Base-by-base conservation (phyloP, 2,329 filamentous ascomycete species). In the Graphilbum sp. region DNA sequence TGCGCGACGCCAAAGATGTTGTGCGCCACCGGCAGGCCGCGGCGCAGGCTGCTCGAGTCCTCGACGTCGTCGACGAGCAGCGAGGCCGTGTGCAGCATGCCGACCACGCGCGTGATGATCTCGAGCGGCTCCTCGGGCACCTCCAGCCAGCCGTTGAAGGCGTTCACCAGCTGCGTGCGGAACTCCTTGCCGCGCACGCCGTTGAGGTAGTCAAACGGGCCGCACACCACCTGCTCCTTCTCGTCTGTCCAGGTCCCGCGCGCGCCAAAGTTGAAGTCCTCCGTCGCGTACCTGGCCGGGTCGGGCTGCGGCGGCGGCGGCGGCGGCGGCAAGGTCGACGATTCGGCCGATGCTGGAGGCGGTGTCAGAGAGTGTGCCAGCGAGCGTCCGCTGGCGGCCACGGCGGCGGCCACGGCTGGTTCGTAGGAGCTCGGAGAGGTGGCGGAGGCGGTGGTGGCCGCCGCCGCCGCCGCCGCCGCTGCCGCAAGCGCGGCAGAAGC, bases 41-140 rank as follows among this genome's bases (percentile, higher is more conserved):
- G 72, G 31, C 85, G 77, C 21, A 92, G 67, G 44, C 75, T 59
- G 2, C 80, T 86, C 32, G 46, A 49, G 59, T 93, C 85, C 61
- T 93, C 82, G 7, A 93, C 84, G 55, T 93, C 86, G 58, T 93
- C 85, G 40, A 92, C 73, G 19, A 92, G 71, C 39, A 92, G 63
- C 4, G 81, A 87, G 3, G 84, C 77, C 30, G 84, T 88, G 58
- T 92, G 84, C 34, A 92, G 67, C 81, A 88, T 88, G 48, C 78
- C 79, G 11, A 92, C 73, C 4, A 86, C 81, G 43, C 72, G 74
- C 21, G 79, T 87, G 50, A 92, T 88, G 43, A 86, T 65, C 32
- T 72, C 69, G 40, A 92, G 66, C 47, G 72, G 75, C 42, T 74
- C 67, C 9, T 66, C 54, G 0, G 84, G 83, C 17, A 92, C 82